These are phyloP conservation scores for Hibiscus trionum DNA, from an alignment of 345 rosid species.

Conservation along the genomic window DNA sequence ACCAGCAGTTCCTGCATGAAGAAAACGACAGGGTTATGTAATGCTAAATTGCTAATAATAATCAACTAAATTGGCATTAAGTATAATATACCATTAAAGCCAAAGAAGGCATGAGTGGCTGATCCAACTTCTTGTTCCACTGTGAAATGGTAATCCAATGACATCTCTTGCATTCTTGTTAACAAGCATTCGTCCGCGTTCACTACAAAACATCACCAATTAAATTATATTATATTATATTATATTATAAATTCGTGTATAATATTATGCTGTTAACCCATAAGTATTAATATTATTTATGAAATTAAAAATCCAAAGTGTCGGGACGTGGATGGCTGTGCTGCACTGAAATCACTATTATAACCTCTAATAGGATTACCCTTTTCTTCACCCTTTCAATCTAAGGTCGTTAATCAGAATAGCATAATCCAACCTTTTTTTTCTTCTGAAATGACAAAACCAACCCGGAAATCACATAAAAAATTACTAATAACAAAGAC, in stretches of 20 bases:
- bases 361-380: background rate
- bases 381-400: background rate
- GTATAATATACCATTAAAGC: slow-evolving; percentile 58
- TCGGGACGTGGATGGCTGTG: background rate
- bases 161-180: slow-evolving; percentile 99
- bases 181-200: slow-evolving; percentile 84
- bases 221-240: no score
- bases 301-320: no score
- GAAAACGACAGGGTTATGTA: no score
- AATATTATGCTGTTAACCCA: no score
- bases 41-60: no score
- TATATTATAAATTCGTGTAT: no score
- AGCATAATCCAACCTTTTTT: background rate
- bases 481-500: background rate
- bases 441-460: background rate
- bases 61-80: no score
- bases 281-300: no score
- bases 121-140: slow-evolving; percentile 99
- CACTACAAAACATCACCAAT: slow-evolving; percentile 19
- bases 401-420: background rate
- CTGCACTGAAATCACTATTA: slow-evolving; percentile 8
- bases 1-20: slow-evolving; percentile 78
- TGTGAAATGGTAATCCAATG: slow-evolving; percentile 91
- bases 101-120: slow-evolving; percentile 96
- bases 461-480: background rate